Percentiles rank a stretch among this genome's conserved stretches.
phyloP scores from a whole-genome alignment of 139 green algal species.

The Picochlorum sp. region DNA sequence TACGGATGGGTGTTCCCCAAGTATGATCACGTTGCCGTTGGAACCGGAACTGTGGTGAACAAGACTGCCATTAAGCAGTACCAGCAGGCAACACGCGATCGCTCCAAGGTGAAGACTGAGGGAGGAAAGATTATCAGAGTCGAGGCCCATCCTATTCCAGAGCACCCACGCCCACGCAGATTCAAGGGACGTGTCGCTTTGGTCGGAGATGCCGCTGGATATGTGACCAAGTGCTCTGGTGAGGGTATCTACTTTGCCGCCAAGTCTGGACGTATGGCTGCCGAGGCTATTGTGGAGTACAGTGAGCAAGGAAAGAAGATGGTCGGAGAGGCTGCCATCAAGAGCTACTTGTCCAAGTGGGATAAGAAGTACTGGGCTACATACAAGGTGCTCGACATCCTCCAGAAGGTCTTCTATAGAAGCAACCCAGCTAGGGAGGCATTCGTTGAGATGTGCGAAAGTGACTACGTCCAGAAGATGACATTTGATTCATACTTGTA shows the following conservation, averaged over 20 bases:
- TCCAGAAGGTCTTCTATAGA: constrained; percentile 97
- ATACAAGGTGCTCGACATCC: constrained; percentile 99
- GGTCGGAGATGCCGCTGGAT: constrained; percentile 93
- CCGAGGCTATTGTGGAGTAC: constrained; percentile 88
- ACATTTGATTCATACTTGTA: constrained; percentile 99
- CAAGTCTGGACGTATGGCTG: constrained; percentile 94
- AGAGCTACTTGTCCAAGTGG: constrained; percentile 92
- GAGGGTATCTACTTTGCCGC: constrained; percentile 99
- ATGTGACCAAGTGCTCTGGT: constrained; percentile 94
- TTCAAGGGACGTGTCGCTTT: constrained; percentile 76
- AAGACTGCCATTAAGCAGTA: constrained; percentile 99
- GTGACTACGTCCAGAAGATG: constrained; percentile 99
- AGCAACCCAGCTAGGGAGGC: constrained; percentile 97
- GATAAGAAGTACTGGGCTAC: constrained; percentile 99
- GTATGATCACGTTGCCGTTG: constrained; percentile 99
- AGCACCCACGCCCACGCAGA: constrained; percentile 86
- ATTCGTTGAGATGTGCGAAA: constrained; percentile 98
- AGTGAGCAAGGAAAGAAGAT: constrained; percentile 73
- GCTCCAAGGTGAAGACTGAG: constrained; percentile 81
- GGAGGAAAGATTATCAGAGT: constrained; percentile 97
- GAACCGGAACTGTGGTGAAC: constrained; percentile 98
- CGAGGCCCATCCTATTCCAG: constrained; percentile 96
- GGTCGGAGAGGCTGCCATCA: constrained; percentile 74
- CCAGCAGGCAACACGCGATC: constrained; percentile 82
- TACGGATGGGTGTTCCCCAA: constrained; percentile 99